Conservation (phyloP, 805 yeast species). For the Lachancea mirantina region DNA sequence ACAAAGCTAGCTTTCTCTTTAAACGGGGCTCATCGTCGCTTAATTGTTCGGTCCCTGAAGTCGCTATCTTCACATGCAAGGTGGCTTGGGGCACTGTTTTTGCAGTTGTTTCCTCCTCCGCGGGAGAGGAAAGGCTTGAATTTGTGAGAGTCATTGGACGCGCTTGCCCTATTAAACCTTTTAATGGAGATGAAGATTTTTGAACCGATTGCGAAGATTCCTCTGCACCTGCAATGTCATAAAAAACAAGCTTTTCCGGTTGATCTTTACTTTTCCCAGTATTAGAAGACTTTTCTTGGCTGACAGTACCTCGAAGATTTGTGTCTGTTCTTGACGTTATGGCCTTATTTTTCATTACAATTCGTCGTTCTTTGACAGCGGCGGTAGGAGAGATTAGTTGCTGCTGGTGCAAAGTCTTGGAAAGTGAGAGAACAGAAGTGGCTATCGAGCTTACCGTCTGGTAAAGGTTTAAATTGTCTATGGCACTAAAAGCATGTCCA, state of each 20-base stretch:
- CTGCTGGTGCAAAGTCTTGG: slow-evolving; percentile 22
- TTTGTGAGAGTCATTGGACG: neutral
- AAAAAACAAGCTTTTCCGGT: slow-evolving; percentile 11
- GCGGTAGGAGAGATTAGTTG: slow-evolving; percentile 19
- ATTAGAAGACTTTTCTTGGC: neutral
- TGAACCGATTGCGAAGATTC: slow-evolving; percentile 2
- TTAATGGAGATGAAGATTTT: too few relatives aligned
- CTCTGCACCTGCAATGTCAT: slow-evolving; percentile 1
- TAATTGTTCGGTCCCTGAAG: too few relatives aligned
- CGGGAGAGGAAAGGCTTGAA: neutral
- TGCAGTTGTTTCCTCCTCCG: slow-evolving; percentile 1
- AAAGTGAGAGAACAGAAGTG: slow-evolving; percentile 29
- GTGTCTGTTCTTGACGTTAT: neutral
- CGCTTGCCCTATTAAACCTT: neutral
- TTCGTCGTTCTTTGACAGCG: slow-evolving; percentile 20
- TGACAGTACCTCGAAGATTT: neutral
- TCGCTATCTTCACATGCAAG: too few relatives aligned
- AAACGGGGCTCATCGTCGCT: slow-evolving; percentile 20
- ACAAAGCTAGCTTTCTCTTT: slow-evolving; percentile 44
- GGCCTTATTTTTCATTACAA: slow-evolving; percentile 10
- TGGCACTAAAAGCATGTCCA: slow-evolving; percentile 21
- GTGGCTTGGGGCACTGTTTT: slow-evolving; percentile 1
- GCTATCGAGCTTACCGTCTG: slow-evolving; percentile 31
- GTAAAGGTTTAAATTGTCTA: slow-evolving; percentile 31
- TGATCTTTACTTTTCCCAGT: too few relatives aligned